Base-by-base conservation (phyloP, 169 alveolate genomes). In the Toxoplasma gondii region DNA sequence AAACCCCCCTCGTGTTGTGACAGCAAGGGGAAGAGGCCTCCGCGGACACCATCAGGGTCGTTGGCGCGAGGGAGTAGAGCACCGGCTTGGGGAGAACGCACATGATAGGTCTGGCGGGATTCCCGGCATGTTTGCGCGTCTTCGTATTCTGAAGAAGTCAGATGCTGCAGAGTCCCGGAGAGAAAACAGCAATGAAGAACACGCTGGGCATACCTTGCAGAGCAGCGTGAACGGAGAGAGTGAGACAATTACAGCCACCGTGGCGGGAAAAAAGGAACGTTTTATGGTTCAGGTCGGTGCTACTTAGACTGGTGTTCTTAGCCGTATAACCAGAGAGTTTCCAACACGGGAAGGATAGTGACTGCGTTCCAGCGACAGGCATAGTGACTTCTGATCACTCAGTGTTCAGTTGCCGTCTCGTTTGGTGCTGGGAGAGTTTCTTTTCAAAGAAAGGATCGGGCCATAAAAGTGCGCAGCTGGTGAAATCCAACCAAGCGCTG, bases 1-100 rank as follows among this genome's bases (percentile, higher is more conserved):
- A 19, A 36, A 19, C 45, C 86, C 86, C 22, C 86, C 86, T 19
- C 86, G 86, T n/a, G 45, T n/a, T 78, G 86, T 78, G 39, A n/a
- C 39, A 10, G 86, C 86, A 4, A 78, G 45, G n/a, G 86, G 86
- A 64, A 16, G 74, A 64, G 34, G 74, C 24, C 34, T 27, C 74
- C n/a, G 34, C 1, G 74, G 58, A 49, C 22, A 49, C 58, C 58
- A 12, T 49, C 58, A 49, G 4, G 22, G 58, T 49, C 58, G 58
- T 7, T 49, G 58, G 58, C 58, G 58, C 58, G n/a, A n/a, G n/a
- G 12, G 58, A 7, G 58, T 49, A 49, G 58, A 49, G 58, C 58
- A 49, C 58, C 12, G 22, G 58, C 58, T 49, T 4, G 58, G 58
- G 12, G 58, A 49, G 58, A 49, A 49, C 58, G 58, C 74, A 64